Conservation (phyloP, 1,284 basidiomycete genomes). For the Earliella scabrosa region DNA sequence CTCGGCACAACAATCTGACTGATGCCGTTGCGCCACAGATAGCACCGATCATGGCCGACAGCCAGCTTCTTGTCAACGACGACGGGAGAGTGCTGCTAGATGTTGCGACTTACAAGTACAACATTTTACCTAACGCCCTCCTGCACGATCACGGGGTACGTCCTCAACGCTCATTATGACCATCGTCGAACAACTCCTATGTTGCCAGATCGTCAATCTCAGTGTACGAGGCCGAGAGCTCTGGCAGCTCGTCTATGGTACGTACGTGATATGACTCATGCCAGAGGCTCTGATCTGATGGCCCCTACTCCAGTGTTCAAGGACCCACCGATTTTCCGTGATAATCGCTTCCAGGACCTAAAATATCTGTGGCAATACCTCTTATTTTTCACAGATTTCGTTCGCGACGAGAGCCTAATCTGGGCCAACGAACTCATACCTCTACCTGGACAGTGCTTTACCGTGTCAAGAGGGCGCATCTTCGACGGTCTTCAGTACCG, state of each 20-base stretch:
- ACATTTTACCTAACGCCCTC: not conserved
- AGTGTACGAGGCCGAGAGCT: not conserved
- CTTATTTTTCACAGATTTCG: not conserved
- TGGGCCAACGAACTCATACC: conserved; percentile 1
- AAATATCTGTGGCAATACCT: conserved; percentile 4
- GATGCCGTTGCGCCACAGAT: not conserved
- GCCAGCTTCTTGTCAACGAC: not conserved
- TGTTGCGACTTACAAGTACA: not conserved
- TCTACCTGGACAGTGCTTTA: conserved; percentile 8
- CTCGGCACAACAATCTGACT: not conserved
- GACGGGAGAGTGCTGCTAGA: not conserved
- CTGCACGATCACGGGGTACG: conserved; percentile 2
- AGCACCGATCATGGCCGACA: not conserved
- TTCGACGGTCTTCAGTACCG: not conserved
- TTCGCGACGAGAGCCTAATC: not conserved
- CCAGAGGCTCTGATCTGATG: not conserved
- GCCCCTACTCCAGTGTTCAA: conserved; percentile 8
- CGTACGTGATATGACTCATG: not conserved
- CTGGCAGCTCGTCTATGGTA: not conserved
- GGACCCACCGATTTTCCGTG: not conserved
- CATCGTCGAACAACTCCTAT: too few species aligned
- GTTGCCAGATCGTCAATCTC: conserved; percentile 1
- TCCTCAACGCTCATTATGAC: too few species aligned
- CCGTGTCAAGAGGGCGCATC: not conserved
- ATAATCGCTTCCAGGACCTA: conserved; percentile 1